Evolutionary conservation across 768 basidiomycete genomes (phyloP).

Genomic region (Suillus spraguei): DNA sequence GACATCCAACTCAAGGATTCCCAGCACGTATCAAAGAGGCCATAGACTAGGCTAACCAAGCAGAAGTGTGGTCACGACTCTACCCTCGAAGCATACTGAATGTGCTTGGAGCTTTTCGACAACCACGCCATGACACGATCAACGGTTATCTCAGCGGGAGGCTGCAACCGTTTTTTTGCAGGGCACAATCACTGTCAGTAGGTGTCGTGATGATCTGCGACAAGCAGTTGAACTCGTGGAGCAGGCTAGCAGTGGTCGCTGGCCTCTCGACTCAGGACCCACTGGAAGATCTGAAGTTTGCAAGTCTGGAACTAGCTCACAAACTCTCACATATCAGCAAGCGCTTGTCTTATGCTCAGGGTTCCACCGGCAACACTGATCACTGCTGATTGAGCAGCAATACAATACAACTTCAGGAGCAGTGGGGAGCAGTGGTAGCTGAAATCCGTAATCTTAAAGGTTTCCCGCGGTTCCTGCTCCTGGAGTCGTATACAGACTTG

Average conservation of each 20-base stretch:
- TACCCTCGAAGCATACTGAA: neutral
- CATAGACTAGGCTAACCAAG: neutral
- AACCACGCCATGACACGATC: neutral
- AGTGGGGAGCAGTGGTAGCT: neutral
- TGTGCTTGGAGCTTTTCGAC: neutral
- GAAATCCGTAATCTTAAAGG: neutral
- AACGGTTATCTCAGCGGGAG: neutral
- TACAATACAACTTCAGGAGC: neutral
- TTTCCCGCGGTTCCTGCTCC: neutral
- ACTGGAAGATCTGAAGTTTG: neutral
- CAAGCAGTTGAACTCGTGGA: neutral
- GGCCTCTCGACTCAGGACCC: neutral
- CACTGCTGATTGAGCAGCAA: neutral
- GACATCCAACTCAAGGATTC: neutral
- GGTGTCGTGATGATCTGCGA: neutral
- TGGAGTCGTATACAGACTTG: neutral
- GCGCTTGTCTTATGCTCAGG: neutral
- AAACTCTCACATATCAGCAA: neutral
- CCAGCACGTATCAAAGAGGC: neutral
- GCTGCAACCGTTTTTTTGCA: neutral
- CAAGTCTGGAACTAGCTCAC: neutral
- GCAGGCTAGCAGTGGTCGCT: neutral
- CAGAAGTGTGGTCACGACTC: neutral
- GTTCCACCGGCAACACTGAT: neutral
- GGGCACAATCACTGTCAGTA: neutral